Percentiles rank a stretch among this genome's conserved stretches.
These are phyloP conservation scores for Paxillus involutus DNA, from an alignment of 768 basidiomycete genomes.

Conservation along the genomic window DNA sequence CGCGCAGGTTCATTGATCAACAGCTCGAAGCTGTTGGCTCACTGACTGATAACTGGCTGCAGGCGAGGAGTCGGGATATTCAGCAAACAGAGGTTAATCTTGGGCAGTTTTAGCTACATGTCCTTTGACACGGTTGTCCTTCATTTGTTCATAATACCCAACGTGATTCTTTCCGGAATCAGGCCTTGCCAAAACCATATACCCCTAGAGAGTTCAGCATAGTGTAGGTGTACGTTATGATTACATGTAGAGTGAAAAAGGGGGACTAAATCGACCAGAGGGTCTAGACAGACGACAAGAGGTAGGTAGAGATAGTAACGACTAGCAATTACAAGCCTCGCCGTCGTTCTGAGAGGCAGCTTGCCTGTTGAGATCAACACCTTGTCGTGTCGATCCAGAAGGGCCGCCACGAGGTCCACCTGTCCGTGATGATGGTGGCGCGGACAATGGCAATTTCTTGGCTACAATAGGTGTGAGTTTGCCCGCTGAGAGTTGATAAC, in stretches of 20 bases:
- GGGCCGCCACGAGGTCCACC: conserved; percentile 52
- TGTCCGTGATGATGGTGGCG: conserved; percentile 63
- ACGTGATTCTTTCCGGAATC: neutral
- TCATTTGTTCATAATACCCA: neutral
- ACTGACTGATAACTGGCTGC: conserved; percentile 53
- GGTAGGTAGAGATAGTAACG: conserved; percentile 5
- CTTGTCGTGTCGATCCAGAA: conserved; percentile 50
- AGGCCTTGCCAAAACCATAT: conserved; percentile 9
- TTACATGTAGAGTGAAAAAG: conserved; percentile 27
- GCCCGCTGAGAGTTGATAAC: neutral
- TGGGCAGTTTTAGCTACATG: neutral
- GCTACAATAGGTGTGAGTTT: conserved; percentile 42
- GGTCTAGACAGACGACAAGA: conserved; percentile 4
- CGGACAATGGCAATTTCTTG: conserved; percentile 85
- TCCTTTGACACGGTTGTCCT: neutral
- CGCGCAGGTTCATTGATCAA: conserved; percentile 46
- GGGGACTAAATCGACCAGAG: conserved; percentile 10
- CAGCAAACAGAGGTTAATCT: conserved; percentile 47
- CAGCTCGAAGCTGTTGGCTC: conserved; percentile 41
- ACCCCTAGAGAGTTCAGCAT: conserved; percentile 27
- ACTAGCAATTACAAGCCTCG: conserved; percentile 78
- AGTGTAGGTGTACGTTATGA: conserved; percentile 24
- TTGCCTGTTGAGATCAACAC: conserved; percentile 83
- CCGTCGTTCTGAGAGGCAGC: conserved; percentile 44
- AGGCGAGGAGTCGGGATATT: conserved; percentile 59